A percentile compares a stretch with the other conserved stretches of the same genome.
phyloP scores from a whole-genome alignment of 805 yeast genomes.

The Kuraishia capsulata region DNA sequence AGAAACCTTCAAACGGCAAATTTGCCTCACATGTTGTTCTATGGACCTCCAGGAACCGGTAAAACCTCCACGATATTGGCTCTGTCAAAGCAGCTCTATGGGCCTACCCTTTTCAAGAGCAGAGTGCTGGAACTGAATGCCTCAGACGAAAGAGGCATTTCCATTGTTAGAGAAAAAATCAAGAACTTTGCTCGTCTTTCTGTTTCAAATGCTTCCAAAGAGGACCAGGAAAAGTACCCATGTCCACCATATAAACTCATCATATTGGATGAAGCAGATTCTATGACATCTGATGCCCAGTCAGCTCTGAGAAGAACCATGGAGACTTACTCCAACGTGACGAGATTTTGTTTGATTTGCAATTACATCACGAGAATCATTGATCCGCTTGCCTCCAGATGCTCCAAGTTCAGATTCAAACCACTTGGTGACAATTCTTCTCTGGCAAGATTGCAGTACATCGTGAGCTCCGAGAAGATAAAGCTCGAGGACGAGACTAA shows the following conservation, averaged over 20 bases:
- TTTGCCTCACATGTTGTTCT: constrained; percentile 84
- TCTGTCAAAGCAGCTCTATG: constrained; percentile 70
- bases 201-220: constrained; percentile 69
- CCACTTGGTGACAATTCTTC: constrained; percentile 69
- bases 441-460: constrained; percentile 50
- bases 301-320: constrained; percentile 89
- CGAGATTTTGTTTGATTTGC: constrained; percentile 91
- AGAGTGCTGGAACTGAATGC: constrained; percentile 82
- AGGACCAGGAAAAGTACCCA: constrained; percentile 68
- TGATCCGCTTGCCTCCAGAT: constrained; percentile 93
- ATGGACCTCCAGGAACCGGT: constrained; percentile 94
- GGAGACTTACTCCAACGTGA: constrained; percentile 83
- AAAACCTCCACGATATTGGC: constrained; percentile 86
- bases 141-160: constrained; percentile 85
- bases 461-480: constrained; percentile 44
- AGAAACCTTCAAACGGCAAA: constrained; percentile 74
- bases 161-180: constrained; percentile 77
- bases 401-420: constrained; percentile 90
- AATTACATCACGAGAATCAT: constrained; percentile 94
- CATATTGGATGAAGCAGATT: constrained; percentile 91
- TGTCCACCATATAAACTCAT: constrained; percentile 96
- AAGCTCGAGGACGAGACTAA: constrained; percentile 28
- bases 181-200: constrained; percentile 81
- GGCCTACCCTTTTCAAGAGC: constrained; percentile 56
- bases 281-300: constrained; percentile 97